These are phyloP conservation scores for Papiliotrema terrestris DNA, from an alignment of 1,284 basidiomycete genomes.

Conservation along the genomic window DNA sequence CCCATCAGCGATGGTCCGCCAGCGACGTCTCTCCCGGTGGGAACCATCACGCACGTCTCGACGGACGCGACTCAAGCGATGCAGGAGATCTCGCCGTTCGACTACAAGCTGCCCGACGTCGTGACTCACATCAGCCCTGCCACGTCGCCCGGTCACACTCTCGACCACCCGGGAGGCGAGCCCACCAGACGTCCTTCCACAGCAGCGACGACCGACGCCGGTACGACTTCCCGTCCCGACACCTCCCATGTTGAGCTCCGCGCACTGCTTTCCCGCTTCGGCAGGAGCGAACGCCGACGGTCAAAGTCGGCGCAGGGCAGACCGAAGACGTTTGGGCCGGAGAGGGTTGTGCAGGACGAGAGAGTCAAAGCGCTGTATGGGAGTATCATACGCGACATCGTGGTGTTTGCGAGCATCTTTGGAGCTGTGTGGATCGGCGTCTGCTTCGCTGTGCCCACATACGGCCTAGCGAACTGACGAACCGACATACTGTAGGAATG, in stretches of 20 bases:
- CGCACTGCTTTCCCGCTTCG: not conserved
- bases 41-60: not conserved
- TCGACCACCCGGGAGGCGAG: not conserved
- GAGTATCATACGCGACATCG: slow-evolving; percentile 31
- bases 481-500: not conserved
- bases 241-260: not conserved
- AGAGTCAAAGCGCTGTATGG: slow-evolving; percentile 23
- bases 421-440: slow-evolving; percentile 24
- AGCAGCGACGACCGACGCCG: not conserved
- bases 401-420: slow-evolving; percentile 21
- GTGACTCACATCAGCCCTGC: not conserved
- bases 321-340: slow-evolving; percentile 31
- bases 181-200: not conserved
- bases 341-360: slow-evolving; percentile 33
- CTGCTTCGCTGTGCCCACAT: slow-evolving; percentile 33
- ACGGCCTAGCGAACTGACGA: slow-evolving; percentile 7
- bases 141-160: not conserved
- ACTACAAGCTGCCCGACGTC: not conserved
- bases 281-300: not conserved
- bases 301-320: not conserved
- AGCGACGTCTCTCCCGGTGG: not conserved
- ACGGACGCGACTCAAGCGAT: not conserved
- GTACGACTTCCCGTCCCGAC: not conserved
- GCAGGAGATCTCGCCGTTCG: not conserved
- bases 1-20: slow-evolving; percentile 9